Evolutionary conservation across 1,139 yeast species (phyloP).

Genomic region (Scheffersomyces titani): DNA sequence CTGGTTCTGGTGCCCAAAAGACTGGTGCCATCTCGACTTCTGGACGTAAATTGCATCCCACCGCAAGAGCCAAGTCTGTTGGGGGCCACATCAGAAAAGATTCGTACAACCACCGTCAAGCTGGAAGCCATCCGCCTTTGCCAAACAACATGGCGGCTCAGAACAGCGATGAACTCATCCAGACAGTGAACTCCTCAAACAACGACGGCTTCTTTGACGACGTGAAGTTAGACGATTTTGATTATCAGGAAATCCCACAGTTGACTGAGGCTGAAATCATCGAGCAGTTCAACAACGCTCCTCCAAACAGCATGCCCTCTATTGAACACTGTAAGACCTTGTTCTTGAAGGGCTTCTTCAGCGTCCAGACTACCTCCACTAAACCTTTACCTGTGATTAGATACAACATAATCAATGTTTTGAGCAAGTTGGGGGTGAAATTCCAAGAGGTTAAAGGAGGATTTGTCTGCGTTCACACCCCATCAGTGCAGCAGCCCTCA

Average conservation of each 20-base stretch:
- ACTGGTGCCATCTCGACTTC: slow-evolving; percentile 3
- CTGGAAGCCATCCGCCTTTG: slow-evolving; percentile 48
- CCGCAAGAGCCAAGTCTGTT: slow-evolving; percentile 86
- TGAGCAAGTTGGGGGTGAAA: slow-evolving; percentile 75
- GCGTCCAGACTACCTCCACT: slow-evolving; percentile 94
- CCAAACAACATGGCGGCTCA: slow-evolving; percentile 49
- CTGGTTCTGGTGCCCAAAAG: background rate
- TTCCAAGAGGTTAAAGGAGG: slow-evolving; percentile 95
- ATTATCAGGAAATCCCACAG: slow-evolving; percentile 36
- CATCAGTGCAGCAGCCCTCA: slow-evolving; percentile 35
- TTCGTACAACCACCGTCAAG: slow-evolving; percentile 34
- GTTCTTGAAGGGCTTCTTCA: slow-evolving; percentile 90
- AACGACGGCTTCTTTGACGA: slow-evolving; percentile 69
- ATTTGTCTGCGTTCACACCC: slow-evolving; percentile 77
- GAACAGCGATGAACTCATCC: slow-evolving; percentile 43
- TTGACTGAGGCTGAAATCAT: slow-evolving; percentile 66
- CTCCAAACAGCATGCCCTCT: slow-evolving; percentile 84
- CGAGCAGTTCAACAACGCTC: slow-evolving; percentile 68
- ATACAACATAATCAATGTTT: slow-evolving; percentile 76
- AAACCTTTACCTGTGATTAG: slow-evolving; percentile 89
- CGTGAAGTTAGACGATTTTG: slow-evolving; percentile 51
- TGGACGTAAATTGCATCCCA: slow-evolving; percentile 56
- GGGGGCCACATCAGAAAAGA: slow-evolving; percentile 75
- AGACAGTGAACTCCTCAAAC: slow-evolving; percentile 17
- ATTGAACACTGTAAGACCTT: slow-evolving; percentile 91